Percentiles rank a stretch among this genome's conserved stretches.
Evolutionary conservation across 2,329 filamentous ascomycete species (phyloP).

Genomic region (Pestalotiopsis sp.): DNA sequence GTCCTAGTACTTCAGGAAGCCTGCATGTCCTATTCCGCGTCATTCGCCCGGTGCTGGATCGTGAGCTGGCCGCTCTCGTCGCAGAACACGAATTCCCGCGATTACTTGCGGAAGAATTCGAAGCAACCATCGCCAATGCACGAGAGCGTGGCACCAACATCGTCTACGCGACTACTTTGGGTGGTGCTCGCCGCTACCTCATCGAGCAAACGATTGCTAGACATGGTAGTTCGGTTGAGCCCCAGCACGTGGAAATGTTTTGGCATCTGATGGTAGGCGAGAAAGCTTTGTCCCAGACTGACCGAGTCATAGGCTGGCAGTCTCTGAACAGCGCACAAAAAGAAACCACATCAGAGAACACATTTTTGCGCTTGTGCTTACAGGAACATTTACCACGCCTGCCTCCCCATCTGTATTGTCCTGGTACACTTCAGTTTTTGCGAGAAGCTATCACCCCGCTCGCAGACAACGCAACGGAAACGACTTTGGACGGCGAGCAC

Average conservation of each 20-base stretch:
- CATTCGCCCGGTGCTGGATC: slow-evolving; percentile 45
- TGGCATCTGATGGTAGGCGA: slow-evolving; percentile 76
- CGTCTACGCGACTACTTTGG: slow-evolving; percentile 51
- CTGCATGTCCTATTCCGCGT: slow-evolving; percentile 64
- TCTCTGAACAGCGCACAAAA: slow-evolving; percentile 57
- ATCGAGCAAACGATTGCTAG: slow-evolving; percentile 59
- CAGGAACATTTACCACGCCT: slow-evolving; percentile 60
- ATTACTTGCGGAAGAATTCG: slow-evolving; percentile 67
- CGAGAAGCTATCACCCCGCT: slow-evolving; percentile 51
- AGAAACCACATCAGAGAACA: slow-evolving; percentile 49
- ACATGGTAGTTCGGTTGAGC: slow-evolving; percentile 64
- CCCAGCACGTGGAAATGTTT: slow-evolving; percentile 63
- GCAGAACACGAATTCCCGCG: slow-evolving; percentile 63
- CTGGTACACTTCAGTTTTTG: slow-evolving; percentile 66
- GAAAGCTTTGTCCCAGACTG: slow-evolving; percentile 58
- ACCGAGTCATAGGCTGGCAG: slow-evolving; percentile 71
- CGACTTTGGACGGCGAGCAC: slow-evolving; percentile 54
- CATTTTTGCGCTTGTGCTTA: slow-evolving; percentile 59
- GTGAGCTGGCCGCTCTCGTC: slow-evolving; percentile 60
- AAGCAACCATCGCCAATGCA: slow-evolving; percentile 51
- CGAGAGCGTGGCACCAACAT: slow-evolving; percentile 42
- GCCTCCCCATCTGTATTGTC: slow-evolving; percentile 60
- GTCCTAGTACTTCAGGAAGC: slow-evolving; percentile 70
- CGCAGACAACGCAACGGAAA: slow-evolving; percentile 45
- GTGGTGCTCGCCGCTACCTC: slow-evolving; percentile 58